Evolutionary conservation across 495 filamentous ascomycete genomes (phyloP).

Genomic region (Xylaria castorea): DNA sequence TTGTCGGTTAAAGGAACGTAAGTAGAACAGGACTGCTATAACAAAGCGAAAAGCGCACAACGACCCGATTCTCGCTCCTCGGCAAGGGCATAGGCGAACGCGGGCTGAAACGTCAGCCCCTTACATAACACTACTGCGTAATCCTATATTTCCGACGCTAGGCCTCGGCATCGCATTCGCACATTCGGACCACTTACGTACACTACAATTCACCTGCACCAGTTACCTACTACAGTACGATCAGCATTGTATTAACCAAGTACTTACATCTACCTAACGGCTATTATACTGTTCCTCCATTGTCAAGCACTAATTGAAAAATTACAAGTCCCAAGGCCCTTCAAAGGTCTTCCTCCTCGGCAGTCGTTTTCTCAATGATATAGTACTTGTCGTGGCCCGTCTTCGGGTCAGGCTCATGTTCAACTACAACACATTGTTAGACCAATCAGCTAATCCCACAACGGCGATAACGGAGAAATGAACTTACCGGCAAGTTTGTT

Average conservation of each 20-base stretch:
- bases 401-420: constrained; percentile 63
- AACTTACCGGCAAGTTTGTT: constrained; percentile 60
- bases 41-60: neutral
- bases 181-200: neutral
- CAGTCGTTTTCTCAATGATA: constrained; percentile 65
- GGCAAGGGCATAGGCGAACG: too few relatives aligned
- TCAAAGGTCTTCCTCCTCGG: constrained; percentile 67
- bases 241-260: neutral
- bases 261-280: neutral
- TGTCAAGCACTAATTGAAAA: neutral
- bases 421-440: constrained; percentile 57
- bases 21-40: neutral
- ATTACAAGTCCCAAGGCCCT: neutral
- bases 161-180: constrained; percentile 24
- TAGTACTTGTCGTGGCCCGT: constrained; percentile 66
- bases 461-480: neutral
- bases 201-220: neutral
- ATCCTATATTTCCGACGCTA: neutral
- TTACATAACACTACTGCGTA: neutral
- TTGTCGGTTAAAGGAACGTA: neutral
- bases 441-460: neutral
- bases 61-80: neutral
- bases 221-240: too few relatives aligned
- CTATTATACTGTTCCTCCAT: neutral
- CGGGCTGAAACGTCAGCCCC: too few relatives aligned